Evolutionary conservation across 495 filamentous ascomycete species (phyloP).

Genomic region (Aspergillus kassunensis): DNA sequence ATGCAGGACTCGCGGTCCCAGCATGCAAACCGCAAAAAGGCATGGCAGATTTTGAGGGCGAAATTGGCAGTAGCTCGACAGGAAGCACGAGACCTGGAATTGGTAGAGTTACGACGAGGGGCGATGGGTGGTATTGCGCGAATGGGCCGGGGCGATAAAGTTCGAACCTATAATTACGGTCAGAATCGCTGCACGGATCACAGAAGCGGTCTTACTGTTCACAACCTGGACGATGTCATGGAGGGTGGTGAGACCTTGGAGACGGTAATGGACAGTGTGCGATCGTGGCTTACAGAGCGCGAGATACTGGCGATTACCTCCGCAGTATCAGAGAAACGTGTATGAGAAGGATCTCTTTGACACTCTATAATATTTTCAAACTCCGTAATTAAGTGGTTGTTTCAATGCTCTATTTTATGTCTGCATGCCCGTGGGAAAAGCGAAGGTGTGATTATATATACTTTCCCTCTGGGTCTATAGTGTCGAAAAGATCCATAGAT

Average conservation of each 20-base stretch:
- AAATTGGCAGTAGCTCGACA: conserved; percentile 75
- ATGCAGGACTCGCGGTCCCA: conserved; percentile 96
- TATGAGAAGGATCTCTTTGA: conserved; percentile 16
- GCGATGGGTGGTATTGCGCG: conserved; percentile 70
- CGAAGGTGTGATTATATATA: conserved; percentile 52
- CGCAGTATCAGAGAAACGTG: conserved; percentile 36
- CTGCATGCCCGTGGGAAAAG: background rate
- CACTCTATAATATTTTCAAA: background rate
- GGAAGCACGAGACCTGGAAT: conserved; percentile 81
- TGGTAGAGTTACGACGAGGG: conserved; percentile 65
- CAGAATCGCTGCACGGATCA: conserved; percentile 96
- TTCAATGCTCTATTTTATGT: background rate
- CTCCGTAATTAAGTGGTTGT: conserved; percentile 8
- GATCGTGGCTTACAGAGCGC: conserved; percentile 68
- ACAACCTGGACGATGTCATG: conserved; percentile 79
- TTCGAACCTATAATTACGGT: conserved; percentile 91
- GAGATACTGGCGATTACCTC: conserved; percentile 68
- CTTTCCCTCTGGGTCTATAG: conserved; percentile 74
- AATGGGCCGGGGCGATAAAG: conserved; percentile 86
- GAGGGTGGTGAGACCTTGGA: conserved; percentile 67
- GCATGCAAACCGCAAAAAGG: conserved; percentile 76
- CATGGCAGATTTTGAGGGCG: conserved; percentile 81
- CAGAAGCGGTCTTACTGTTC: conserved; percentile 73
- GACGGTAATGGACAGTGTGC: conserved; percentile 75
- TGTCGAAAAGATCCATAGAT: conserved; percentile 83